Conservation (phyloP, 192 early-diverging fungal species). For the Glomus cerebriforme region DNA sequence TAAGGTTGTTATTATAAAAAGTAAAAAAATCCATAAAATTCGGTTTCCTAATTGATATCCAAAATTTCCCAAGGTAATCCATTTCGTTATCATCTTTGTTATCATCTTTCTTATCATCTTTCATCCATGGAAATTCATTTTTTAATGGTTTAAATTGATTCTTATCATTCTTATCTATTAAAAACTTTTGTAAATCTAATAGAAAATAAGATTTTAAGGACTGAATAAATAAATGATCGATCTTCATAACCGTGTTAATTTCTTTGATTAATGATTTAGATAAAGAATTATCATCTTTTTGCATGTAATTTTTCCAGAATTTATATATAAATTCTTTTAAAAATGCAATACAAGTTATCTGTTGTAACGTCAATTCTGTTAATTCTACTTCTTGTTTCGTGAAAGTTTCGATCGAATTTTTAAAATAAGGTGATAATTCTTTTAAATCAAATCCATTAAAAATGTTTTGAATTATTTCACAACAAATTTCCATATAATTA, state of each 20-base stretch:
- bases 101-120: too few species aligned
- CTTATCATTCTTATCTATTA: too few species aligned
- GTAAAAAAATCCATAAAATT: neutral
- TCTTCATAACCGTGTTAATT: neutral
- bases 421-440: neutral
- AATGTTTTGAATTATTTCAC: neutral
- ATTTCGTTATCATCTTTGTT: neutral
- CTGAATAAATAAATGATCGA: neutral
- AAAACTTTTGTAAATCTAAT: neutral
- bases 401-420: neutral
- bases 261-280: neutral
- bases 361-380: neutral
- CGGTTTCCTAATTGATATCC: neutral
- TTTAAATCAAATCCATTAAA: neutral
- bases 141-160: neutral
- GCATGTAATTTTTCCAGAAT: neutral
- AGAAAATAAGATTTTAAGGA: neutral
- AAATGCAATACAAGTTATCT: neutral
- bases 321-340: neutral
- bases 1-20: neutral
- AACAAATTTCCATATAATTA: neutral
- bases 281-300: neutral
- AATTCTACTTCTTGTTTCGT: too few species aligned
- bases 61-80: neutral
- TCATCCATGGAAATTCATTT: neutral